A percentile compares a stretch with the other conserved stretches of the same genome.
Conservation (phyloP, 2,329 filamentous ascomycete genomes). For the Thielaviopsis punctulata region DNA sequence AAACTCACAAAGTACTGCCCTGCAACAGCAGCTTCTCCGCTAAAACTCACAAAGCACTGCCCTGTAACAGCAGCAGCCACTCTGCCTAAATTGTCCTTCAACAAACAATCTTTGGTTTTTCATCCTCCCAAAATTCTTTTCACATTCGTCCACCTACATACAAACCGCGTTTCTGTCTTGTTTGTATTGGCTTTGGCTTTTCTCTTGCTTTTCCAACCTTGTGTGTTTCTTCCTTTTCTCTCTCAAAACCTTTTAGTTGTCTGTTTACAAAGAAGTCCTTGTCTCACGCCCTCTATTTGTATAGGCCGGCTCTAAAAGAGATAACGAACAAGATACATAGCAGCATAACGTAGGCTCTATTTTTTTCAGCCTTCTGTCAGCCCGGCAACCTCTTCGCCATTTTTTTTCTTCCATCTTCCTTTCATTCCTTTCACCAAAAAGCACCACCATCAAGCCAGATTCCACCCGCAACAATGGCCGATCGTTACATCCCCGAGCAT, state of each 20-base stretch:
- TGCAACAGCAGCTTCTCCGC: too few species aligned
- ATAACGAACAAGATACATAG: neutral
- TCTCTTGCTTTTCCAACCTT: neutral
- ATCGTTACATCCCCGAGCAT: slow-evolving; percentile 98
- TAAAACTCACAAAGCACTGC: too few species aligned
- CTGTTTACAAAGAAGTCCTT: neutral
- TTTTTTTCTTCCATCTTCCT: slow-evolving; percentile 4
- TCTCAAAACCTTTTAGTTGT: neutral
- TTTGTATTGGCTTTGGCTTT: neutral
- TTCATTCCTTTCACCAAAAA: slow-evolving; percentile 13
- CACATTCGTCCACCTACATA: neutral
- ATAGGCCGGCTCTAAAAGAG: neutral
- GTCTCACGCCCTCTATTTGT: neutral
- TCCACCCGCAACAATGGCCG: slow-evolving; percentile 56
- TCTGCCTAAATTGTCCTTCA: slow-evolving; percentile 11
- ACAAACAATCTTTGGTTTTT: slow-evolving; percentile 2
- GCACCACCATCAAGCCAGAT: slow-evolving; percentile 13
- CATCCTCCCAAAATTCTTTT: slow-evolving; percentile 1
- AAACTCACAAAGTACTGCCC: too few species aligned
- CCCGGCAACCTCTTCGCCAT: slow-evolving; percentile 7
- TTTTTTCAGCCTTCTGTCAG: slow-evolving; percentile 14
- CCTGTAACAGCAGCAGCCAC: too few species aligned
- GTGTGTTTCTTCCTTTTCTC: neutral
- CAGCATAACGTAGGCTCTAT: neutral
- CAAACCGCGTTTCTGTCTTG: neutral